Evolutionary conservation across 2,329 filamentous ascomycete genomes (phyloP), one percentile per base, ranked within the genome.

Genomic region (Aaosphaeria pasadenensis): DNA sequence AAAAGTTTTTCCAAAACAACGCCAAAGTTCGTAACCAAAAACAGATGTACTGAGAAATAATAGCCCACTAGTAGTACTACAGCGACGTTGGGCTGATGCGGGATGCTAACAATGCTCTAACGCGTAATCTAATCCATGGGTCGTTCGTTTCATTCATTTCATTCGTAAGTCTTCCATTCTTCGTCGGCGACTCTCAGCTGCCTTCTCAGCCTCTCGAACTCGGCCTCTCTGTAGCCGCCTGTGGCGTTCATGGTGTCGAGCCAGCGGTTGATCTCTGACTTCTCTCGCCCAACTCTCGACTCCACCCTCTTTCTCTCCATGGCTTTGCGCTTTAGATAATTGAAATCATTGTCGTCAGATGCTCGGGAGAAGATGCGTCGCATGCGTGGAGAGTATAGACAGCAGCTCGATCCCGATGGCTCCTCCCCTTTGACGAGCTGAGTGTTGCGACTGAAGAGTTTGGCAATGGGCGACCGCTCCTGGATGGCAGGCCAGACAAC

Each of bases 381-480:
- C 89, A 96, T 96, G 11, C 87, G 80, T 4, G 79, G 71, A 39
- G 88, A 91, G 66, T 94, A 95, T 3, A 96, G 77, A 67, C 92
- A 88, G 63, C 91, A 96, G 24, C 75, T 80, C 17, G 54, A 74
- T 54, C 69, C 74, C 24, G 53, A 54, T 48, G 52, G 62, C 56
- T 76, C 80, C 35, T 75, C 71, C 0, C 74, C 64, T 3, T 79
- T 76, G 5, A 87, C 69, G 9, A 77, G 76, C 53, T 83, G 80
- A 28, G 83, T 77, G 11, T 81, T 76, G 47, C 79, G 77, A 53
- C 82, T 83, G 50, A 71, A 64, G 3, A 62, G 32, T 7, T 56
- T 57, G 1, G 69, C 65, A 2, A 71, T 49, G 36, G 77, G 71
- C 4, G 77, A 74, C 30, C 78, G 74, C 4, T 79, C 73, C 30